Evolutionary conservation across 768 basidiomycete genomes (phyloP).

Genomic region (Auriculariales sp.): DNA sequence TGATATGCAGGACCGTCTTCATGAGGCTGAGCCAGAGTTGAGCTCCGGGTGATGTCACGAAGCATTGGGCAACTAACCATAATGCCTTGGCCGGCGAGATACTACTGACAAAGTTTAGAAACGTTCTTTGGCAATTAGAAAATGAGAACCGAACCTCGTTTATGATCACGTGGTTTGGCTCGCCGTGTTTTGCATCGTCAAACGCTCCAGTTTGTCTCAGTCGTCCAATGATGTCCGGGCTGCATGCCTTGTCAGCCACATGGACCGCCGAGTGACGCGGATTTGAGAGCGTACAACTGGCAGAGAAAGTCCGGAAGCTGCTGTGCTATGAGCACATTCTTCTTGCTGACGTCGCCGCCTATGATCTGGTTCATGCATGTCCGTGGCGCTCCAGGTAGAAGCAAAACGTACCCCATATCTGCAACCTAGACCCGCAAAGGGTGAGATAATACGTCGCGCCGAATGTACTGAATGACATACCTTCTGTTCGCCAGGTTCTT

Average conservation of each 20-base stretch:
- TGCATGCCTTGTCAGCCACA: conserved; percentile 17
- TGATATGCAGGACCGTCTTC: conserved; percentile 84
- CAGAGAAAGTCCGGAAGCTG: conserved; percentile 56
- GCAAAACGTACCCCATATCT: conserved; percentile 47
- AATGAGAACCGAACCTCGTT: conserved; percentile 48
- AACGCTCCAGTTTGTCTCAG: conserved; percentile 54
- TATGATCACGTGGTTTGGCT: conserved; percentile 80
- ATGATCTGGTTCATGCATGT: conserved; percentile 4
- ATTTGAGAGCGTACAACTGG: conserved; percentile 35
- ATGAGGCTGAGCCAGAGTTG: conserved; percentile 46
- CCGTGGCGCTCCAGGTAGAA: conserved; percentile 1
- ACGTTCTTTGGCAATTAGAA: conserved; percentile 2
- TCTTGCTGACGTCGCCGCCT: conserved; percentile 65
- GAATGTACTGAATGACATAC: too few species aligned
- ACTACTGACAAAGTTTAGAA: conserved; percentile 25
- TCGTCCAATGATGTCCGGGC: conserved; percentile 64
- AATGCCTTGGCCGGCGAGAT: conserved; percentile 83
- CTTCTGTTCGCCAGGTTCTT: conserved; percentile 59
- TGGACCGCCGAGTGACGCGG: neutral
- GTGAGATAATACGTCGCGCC: too few species aligned
- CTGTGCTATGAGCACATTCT: conserved; percentile 53
- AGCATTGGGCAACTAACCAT: conserved; percentile 37
- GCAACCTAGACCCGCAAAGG: conserved; percentile 32
- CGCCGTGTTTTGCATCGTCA: conserved; percentile 41
- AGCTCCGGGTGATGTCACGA: conserved; percentile 1